A percentile compares a stretch with the other conserved stretches of the same genome.
Conservation (phyloP, 768 basidiomycete species). For the Mycena haematopus region DNA sequence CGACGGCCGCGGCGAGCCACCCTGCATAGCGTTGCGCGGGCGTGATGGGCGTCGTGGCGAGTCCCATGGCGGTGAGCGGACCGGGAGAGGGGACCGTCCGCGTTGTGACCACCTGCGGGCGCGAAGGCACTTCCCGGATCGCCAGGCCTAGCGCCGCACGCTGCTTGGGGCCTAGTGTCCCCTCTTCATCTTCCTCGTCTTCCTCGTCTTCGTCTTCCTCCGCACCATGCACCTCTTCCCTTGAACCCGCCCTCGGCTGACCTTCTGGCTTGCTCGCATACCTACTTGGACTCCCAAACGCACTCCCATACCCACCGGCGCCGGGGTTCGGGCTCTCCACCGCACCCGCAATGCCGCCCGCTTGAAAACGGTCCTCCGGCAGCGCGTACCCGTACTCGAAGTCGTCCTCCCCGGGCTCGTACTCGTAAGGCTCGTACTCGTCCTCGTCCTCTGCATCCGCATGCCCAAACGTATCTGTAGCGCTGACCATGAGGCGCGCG, state of each 20-base stretch:
- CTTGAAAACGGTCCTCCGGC: constrained; percentile 20
- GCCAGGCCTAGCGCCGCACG: constrained; percentile 14
- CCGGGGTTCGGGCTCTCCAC: constrained; percentile 22
- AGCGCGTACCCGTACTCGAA: constrained; percentile 30
- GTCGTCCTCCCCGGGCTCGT: constrained; percentile 23
- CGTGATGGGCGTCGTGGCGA: constrained; percentile 33
- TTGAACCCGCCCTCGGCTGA: neutral
- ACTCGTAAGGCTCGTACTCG: neutral
- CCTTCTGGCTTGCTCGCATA: too few relatives aligned
- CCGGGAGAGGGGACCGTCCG: constrained; percentile 24
- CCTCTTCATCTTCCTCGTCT: constrained; percentile 32
- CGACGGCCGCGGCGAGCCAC: constrained; percentile 67
- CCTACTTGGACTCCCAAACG: constrained; percentile 8
- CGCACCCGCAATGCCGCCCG: constrained; percentile 29
- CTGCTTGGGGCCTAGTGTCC: constrained; percentile 23
- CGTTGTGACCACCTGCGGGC: constrained; percentile 37
- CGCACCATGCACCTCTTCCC: constrained; percentile 23
- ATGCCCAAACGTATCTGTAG: constrained; percentile 45
- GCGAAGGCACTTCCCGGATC: constrained; percentile 3
- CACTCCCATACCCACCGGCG: constrained; percentile 10
- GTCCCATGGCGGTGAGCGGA: constrained; percentile 31
- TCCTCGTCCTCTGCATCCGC: constrained; percentile 21
- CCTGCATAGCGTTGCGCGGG: constrained; percentile 58
- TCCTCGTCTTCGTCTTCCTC: constrained; percentile 40
- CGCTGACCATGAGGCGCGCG: constrained; percentile 36